These are phyloP conservation scores for Austroboletus niveus DNA, from an alignment of 1,284 basidiomycete genomes.

Conservation along the genomic window DNA sequence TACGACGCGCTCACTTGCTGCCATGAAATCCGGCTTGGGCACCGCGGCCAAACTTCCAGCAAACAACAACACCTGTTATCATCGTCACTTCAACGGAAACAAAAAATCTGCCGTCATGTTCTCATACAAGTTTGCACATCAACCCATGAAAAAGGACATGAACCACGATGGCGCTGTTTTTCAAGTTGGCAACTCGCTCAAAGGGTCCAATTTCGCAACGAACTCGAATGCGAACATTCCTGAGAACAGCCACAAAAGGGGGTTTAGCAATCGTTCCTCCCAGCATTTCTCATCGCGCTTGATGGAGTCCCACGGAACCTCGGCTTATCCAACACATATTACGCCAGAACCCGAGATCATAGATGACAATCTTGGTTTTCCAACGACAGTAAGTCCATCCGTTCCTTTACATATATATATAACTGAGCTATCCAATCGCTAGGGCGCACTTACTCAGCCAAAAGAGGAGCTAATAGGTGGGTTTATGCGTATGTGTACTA, in stretches of 20 bases:
- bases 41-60: too few relatives aligned
- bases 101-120: slow-evolving; percentile 11
- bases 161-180: slow-evolving; percentile 2
- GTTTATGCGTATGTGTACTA: slow-evolving; percentile 20
- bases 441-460: slow-evolving; percentile 14
- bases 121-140: slow-evolving; percentile 20
- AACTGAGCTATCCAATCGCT: background rate
- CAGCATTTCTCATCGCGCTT: slow-evolving; percentile 11
- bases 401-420: background rate
- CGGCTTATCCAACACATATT: slow-evolving; percentile 4
- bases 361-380: slow-evolving; percentile 4
- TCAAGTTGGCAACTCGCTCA: background rate
- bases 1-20: slow-evolving; percentile 10
- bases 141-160: slow-evolving; percentile 12
- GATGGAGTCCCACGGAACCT: slow-evolving; percentile 12
- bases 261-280: slow-evolving; percentile 9
- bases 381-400: slow-evolving; percentile 8
- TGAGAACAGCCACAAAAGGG: slow-evolving; percentile 5
- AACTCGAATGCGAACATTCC: slow-evolving; percentile 7
- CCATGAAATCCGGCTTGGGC: too few relatives aligned
- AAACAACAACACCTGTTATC: background rate
- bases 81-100: background rate
- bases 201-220: slow-evolving; percentile 6
- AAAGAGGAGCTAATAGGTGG: slow-evolving; percentile 20
- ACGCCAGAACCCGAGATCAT: slow-evolving; percentile 1